A percentile compares a stretch with the other conserved stretches of the same genome.
Evolutionary conservation across 805 yeast genomes (phyloP).

Genomic region (Komagataella phaffii): DNA sequence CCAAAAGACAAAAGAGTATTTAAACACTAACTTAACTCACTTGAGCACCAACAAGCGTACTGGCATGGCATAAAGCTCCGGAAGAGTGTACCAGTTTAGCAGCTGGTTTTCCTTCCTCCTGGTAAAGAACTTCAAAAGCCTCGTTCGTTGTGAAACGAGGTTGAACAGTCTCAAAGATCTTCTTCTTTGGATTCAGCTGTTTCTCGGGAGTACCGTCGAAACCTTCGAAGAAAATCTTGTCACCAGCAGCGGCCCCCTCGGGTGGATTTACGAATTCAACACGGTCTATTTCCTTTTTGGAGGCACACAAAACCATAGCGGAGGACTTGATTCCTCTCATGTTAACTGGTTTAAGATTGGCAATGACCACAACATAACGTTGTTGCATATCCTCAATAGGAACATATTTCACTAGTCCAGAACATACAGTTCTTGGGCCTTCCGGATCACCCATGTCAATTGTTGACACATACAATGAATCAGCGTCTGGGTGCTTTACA

Average conservation of each 20-base stretch:
- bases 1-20: not conserved
- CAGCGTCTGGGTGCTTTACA: constrained; percentile 95
- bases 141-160: constrained; percentile 80
- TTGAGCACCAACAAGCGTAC: constrained; percentile 59
- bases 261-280: constrained; percentile 97
- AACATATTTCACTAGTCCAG: constrained; percentile 84
- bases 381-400: constrained; percentile 93
- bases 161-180: constrained; percentile 92
- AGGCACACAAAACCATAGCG: constrained; percentile 96
- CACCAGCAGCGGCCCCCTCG: constrained; percentile 86
- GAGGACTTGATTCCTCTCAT: constrained; percentile 95
- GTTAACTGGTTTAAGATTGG: constrained; percentile 93
- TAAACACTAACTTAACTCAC: constrained; percentile 42
- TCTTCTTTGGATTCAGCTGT: constrained; percentile 94
- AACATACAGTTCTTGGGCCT: constrained; percentile 96
- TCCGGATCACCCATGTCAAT: constrained; percentile 93
- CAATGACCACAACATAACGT: constrained; percentile 80
- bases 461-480: constrained; percentile 89
- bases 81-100: constrained; percentile 62
- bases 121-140: constrained; percentile 64
- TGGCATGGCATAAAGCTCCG: constrained; percentile 68
- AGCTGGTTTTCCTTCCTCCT: constrained; percentile 63
- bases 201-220: constrained; percentile 82
- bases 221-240: constrained; percentile 89
- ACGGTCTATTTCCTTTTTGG: constrained; percentile 37